A percentile compares a stretch with the other conserved stretches of the same genome.
Conservation (phyloP, 106 monocot species). For the Apostasia ramifera region DNA sequence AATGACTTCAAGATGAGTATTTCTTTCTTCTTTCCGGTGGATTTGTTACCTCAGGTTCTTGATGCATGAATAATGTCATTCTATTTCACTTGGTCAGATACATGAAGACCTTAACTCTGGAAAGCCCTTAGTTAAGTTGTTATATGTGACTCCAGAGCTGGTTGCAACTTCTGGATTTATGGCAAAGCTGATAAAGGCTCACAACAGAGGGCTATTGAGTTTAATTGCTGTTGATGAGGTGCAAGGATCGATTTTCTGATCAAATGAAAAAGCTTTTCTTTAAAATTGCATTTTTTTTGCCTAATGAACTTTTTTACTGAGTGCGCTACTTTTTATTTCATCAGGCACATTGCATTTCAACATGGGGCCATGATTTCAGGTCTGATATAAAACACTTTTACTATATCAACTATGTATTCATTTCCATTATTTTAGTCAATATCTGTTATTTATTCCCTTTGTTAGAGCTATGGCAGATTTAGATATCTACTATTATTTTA, state of each 20-base stretch:
- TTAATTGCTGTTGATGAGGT: slow-evolving; percentile 96
- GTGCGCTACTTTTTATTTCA: slow-evolving; percentile 7
- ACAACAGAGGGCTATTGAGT: slow-evolving; percentile 60
- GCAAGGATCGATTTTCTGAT: not conserved
- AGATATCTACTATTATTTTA: no score
- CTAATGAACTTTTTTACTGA: not conserved
- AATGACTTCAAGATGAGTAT: no score
- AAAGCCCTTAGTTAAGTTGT: slow-evolving; percentile 61
- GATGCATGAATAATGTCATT: no score
- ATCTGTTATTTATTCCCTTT: not conserved
- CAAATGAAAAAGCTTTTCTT: not conserved
- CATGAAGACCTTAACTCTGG: slow-evolving; percentile 77
- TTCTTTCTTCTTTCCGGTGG: not conserved
- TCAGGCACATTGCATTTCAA: slow-evolving; percentile 96
- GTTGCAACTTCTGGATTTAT: slow-evolving; percentile 70
- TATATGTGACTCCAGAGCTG: slow-evolving; percentile 95
- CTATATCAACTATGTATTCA: not conserved
- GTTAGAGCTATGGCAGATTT: no score
- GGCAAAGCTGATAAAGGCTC: slow-evolving; percentile 61
- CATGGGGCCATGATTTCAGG: slow-evolving; percentile 99
- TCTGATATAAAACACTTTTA: slow-evolving; percentile 11
- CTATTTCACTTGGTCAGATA: slow-evolving; percentile 37
- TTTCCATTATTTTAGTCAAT: not conserved
- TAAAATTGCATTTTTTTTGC: not conserved
- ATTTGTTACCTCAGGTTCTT: no score